Evolutionary conservation across 2,329 filamentous ascomycete species (phyloP).

Genomic region (Cordyceps javanica): DNA sequence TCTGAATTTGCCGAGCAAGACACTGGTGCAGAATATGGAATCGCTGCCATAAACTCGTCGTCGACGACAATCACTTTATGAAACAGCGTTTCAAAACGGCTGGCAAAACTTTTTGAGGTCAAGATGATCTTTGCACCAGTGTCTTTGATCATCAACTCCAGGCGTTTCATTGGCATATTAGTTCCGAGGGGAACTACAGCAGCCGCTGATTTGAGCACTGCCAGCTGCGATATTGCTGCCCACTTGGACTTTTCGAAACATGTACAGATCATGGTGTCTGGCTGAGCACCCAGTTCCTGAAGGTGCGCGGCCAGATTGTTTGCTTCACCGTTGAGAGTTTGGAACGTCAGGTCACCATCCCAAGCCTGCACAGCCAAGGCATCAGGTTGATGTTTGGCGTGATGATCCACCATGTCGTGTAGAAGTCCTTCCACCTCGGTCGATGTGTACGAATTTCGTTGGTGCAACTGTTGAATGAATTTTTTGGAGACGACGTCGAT

Average conservation of each 20-base stretch:
- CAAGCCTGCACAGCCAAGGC: not conserved
- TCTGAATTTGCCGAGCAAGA: not conserved
- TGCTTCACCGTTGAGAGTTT: not conserved
- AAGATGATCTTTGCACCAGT: not conserved
- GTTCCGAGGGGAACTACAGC: constrained; percentile 1
- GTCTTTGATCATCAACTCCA: not conserved
- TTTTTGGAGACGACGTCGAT: not conserved
- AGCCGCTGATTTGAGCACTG: not conserved
- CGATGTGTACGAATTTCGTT: not conserved
- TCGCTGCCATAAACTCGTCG: not conserved
- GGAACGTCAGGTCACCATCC: not conserved
- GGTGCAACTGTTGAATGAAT: not conserved
- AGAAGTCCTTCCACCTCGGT: not conserved
- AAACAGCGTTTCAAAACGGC: not conserved
- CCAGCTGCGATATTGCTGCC: not conserved
- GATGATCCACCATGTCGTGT: not conserved
- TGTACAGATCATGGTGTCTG: not conserved
- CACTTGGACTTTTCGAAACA: constrained; percentile 8
- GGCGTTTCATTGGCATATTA: not conserved
- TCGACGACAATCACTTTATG: not conserved
- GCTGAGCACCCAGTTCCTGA: not conserved
- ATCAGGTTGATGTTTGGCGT: not conserved
- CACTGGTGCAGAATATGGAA: not conserved
- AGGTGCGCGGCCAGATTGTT: not conserved
- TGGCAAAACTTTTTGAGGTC: not conserved